Conservation (phyloP, 495 filamentous ascomycete genomes). For the Penicillium paxilli region DNA sequence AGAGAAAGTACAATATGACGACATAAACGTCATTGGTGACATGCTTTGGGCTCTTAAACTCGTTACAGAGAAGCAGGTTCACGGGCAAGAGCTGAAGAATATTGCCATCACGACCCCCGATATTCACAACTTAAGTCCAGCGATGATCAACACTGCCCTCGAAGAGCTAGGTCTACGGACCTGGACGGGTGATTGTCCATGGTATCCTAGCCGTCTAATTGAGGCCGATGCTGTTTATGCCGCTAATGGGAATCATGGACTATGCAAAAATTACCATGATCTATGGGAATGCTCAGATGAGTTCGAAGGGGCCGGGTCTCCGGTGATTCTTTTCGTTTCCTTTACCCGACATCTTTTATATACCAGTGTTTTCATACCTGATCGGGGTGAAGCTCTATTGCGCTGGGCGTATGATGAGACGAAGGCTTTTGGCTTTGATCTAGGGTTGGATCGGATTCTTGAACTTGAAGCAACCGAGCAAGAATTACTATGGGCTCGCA, state of each 20-base stretch:
- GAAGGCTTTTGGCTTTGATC: constrained; percentile 5
- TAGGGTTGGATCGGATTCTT: constrained; percentile 15
- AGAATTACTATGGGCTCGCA: constrained; percentile 4
- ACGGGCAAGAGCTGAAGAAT: constrained; percentile 10
- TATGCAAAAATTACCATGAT: constrained; percentile 12
- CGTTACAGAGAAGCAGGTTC: constrained; percentile 8
- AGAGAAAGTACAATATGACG: constrained; percentile 4
- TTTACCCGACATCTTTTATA: constrained; percentile 12
- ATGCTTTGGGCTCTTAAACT: constrained; percentile 11
- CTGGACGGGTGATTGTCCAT: constrained; percentile 10
- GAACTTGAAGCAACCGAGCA: constrained; percentile 9
- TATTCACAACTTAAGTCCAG: constrained; percentile 2
- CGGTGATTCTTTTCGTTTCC: constrained; percentile 3
- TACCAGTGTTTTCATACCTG: constrained; percentile 5
- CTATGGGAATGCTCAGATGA: constrained; percentile 7
- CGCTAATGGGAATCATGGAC: constrained; percentile 6
- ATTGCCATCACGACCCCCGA: constrained; percentile 15
- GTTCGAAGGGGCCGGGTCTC: neutral
- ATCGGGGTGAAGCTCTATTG: constrained; percentile 1
- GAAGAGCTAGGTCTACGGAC: constrained; percentile 4
- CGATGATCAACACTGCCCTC: constrained; percentile 11
- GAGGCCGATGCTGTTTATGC: constrained; percentile 16
- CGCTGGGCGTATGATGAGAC: neutral
- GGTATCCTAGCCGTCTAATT: constrained; percentile 3
- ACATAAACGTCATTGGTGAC: constrained; percentile 10